Percentiles rank a stretch among this genome's conserved stretches.
These are phyloP conservation scores for Triadica sebifera DNA, from an alignment of 345 rosid species.

Conservation along the genomic window DNA sequence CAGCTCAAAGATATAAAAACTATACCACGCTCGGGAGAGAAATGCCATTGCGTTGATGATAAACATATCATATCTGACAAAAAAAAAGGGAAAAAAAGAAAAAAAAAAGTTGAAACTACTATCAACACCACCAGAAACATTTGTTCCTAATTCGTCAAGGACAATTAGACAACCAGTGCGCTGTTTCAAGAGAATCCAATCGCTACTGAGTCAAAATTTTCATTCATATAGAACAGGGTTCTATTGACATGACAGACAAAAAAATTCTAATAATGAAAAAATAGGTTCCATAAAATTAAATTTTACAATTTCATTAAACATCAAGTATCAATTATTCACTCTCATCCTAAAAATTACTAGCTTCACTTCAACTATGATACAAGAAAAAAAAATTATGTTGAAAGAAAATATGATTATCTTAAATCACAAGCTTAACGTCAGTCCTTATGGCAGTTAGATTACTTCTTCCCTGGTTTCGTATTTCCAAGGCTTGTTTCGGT, in stretches of 20 bases:
- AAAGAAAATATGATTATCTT: background rate
- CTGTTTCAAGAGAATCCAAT: no score
- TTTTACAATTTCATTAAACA: slow-evolving; percentile 13
- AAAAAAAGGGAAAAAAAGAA: no score
- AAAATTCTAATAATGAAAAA: background rate
- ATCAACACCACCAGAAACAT: no score
- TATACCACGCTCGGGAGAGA: no score
- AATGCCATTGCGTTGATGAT: no score
- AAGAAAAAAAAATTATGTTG: background rate
- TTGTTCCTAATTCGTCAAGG: no score
- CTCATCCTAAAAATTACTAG: background rate
- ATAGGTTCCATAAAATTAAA: background rate
- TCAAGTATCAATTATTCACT: background rate
- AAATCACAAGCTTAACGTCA: slow-evolving; percentile 6
- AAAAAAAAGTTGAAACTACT: no score
- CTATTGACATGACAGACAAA: background rate
- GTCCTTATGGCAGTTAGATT: slow-evolving; percentile 19
- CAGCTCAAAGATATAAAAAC: no score
- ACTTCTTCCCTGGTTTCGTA: background rate
- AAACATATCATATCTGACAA: no score
- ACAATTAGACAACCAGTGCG: no score
- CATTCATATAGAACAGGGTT: background rate
- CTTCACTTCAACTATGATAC: slow-evolving; percentile 8
- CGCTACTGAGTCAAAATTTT: background rate
- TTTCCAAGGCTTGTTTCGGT: background rate